Percentiles rank a stretch among this genome's conserved stretches.
Conservation (phyloP, 805 yeast genomes). For the Kodamaea fukazawae region DNA sequence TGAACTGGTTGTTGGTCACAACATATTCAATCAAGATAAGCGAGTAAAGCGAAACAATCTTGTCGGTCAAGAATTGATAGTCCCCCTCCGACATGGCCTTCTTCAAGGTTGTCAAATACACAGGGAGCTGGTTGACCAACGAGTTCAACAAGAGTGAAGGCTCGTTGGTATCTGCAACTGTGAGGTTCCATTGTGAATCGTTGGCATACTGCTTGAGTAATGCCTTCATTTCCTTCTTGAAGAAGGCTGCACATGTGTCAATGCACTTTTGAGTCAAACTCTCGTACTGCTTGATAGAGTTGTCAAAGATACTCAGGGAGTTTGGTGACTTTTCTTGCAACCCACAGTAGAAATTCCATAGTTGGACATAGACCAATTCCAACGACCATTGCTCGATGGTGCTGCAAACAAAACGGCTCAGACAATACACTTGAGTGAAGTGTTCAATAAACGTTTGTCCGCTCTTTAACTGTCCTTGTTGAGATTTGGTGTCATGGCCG, state of each 20-base stretch:
- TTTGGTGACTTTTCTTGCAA: conserved; percentile 13
- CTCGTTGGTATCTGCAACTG: conserved; percentile 8
- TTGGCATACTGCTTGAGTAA: conserved; percentile 38
- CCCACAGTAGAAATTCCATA: conserved; percentile 34
- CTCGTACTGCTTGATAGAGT: conserved; percentile 22
- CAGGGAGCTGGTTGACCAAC: conserved; percentile 24
- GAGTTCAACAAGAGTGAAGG: conserved; percentile 22
- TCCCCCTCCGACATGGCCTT: conserved; percentile 27
- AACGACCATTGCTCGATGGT: conserved; percentile 38
- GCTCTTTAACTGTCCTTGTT: background rate
- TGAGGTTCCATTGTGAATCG: conserved; percentile 31
- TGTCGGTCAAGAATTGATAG: conserved; percentile 27
- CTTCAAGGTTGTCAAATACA: conserved; percentile 23
- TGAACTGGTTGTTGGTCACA: conserved; percentile 38
- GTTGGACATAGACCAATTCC: conserved; percentile 38
- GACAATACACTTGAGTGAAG: conserved; percentile 35
- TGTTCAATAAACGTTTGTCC: conserved; percentile 26
- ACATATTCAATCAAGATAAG: conserved; percentile 34
- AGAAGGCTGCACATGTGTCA: conserved; percentile 28
- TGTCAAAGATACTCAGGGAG: conserved; percentile 31
- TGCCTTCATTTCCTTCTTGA: conserved; percentile 30
- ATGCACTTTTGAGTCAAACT: conserved; percentile 18
- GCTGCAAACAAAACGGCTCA: conserved; percentile 27
- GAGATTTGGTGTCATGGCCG: conserved; percentile 21
- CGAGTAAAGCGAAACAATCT: conserved; percentile 26